These are phyloP conservation scores for Phascolomyces articulosus DNA, from an alignment of 371 early-diverging fungal species.

Conservation along the genomic window DNA sequence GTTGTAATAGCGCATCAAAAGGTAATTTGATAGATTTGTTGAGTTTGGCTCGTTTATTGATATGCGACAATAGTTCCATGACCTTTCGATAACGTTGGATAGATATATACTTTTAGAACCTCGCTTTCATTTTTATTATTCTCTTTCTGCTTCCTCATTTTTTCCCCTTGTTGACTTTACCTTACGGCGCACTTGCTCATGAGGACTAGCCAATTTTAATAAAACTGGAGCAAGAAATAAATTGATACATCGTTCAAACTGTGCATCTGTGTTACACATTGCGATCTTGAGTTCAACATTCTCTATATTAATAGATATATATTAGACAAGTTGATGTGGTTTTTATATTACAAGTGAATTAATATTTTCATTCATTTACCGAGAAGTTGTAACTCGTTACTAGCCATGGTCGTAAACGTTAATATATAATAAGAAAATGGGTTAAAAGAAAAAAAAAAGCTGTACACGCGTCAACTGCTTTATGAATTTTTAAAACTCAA, in stretches of 20 bases:
- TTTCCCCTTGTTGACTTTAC: constrained; percentile 19
- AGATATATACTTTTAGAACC: not conserved
- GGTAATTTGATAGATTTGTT: constrained; percentile 67
- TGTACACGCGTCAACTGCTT: constrained; percentile 6
- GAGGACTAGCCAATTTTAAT: constrained; percentile 68
- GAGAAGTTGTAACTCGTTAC: constrained; percentile 43
- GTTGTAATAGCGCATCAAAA: constrained; percentile 54
- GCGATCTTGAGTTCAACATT: constrained; percentile 87
- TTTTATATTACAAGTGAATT: not conserved
- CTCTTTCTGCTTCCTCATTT: too few species aligned
- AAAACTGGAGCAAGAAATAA: constrained; percentile 79
- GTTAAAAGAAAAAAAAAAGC: not conserved
- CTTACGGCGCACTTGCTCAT: constrained; percentile 56
- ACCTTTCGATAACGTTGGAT: constrained; percentile 45
- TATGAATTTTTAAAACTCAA: constrained; percentile 4
- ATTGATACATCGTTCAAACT: constrained; percentile 71
- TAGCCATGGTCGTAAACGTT: too few species aligned
- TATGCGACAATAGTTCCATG: constrained; percentile 77
- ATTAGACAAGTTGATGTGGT: not conserved
- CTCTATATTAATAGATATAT: constrained; percentile 50
- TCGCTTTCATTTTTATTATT: not conserved
- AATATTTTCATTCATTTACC: constrained; percentile 28
- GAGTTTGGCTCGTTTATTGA: constrained; percentile 78
- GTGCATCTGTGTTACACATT: constrained; percentile 75
- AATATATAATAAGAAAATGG: not conserved